Percentiles rank a stretch among this genome's conserved stretches.
Evolutionary conservation across 306 rosid species (phyloP).

Genomic region (Mimosa pudica): DNA sequence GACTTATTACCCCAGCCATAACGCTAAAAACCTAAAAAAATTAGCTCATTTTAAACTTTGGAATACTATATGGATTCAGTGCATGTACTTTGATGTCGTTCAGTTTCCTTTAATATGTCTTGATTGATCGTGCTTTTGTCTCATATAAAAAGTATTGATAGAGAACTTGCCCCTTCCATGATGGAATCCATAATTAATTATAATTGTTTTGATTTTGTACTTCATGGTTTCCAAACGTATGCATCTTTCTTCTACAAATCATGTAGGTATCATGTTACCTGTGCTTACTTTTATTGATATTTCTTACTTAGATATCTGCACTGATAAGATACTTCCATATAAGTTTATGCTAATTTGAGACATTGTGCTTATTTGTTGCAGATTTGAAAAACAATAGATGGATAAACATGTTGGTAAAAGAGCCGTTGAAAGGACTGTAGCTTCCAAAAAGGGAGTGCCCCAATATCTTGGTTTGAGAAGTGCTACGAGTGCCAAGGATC

Average conservation of each 20-base stretch:
- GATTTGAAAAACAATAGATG: conserved; percentile 56
- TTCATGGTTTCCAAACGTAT: not conserved
- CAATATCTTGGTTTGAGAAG: conserved; percentile 50
- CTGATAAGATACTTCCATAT: not conserved
- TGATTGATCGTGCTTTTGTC: not conserved
- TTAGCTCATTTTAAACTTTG: not conserved
- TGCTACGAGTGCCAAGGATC: conserved; percentile 53
- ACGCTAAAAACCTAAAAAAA: not conserved
- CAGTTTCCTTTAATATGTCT: conserved; percentile 13
- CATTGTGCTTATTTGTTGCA: conserved; percentile 33
- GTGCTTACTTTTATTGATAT: not conserved
- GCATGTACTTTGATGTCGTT: not conserved
- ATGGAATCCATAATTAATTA: not conserved
- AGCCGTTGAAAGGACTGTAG: conserved; percentile 49
- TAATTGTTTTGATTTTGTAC: not conserved
- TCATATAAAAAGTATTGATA: not conserved
- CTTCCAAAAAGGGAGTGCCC: conserved; percentile 57
- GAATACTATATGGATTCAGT: not conserved
- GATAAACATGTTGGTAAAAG: conserved; percentile 68
- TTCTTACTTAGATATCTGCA: not conserved
- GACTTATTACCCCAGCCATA: not conserved
- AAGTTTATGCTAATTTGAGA: not conserved
- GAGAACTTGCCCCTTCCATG: not conserved
- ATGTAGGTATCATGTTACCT: not conserved
- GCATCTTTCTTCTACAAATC: not conserved